A percentile compares a stretch with the other conserved stretches of the same genome.
Conservation (phyloP, 2,329 filamentous ascomycete species). For the Cercospora beticola region DNA sequence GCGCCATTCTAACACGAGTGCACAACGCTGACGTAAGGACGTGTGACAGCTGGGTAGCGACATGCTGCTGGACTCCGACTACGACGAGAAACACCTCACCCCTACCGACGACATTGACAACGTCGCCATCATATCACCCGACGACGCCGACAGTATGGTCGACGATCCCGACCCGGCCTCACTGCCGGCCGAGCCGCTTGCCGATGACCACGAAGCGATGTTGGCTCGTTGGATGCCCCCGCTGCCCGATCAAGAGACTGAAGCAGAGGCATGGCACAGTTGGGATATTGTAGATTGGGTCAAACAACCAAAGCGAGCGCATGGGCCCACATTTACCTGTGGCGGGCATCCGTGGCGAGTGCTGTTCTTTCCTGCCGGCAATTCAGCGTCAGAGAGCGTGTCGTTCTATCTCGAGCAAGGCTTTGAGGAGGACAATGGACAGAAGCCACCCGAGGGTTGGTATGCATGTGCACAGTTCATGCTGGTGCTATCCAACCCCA, state of each 20-base stretch:
- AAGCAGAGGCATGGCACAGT: slow-evolving; percentile 73
- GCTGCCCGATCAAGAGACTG: slow-evolving; percentile 74
- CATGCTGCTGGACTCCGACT: slow-evolving; percentile 63
- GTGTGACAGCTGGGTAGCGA: slow-evolving; percentile 56
- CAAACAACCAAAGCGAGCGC: slow-evolving; percentile 71
- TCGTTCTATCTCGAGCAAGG: slow-evolving; percentile 97
- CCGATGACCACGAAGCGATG: slow-evolving; percentile 75
- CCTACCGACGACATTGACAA: slow-evolving; percentile 37
- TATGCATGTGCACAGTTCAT: slow-evolving; percentile 95
- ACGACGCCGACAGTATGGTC: slow-evolving; percentile 56
- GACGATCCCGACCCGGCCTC: slow-evolving; percentile 46
- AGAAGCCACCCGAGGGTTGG: slow-evolving; percentile 82
- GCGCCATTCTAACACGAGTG: slow-evolving; percentile 14
- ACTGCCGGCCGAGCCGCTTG: slow-evolving; percentile 51
- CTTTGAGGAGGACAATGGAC: slow-evolving; percentile 66
- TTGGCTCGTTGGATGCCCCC: slow-evolving; percentile 74
- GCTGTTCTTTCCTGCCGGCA: slow-evolving; percentile 91
- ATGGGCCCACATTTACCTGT: slow-evolving; percentile 83
- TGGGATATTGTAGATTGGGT: slow-evolving; percentile 90
- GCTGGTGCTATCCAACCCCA: slow-evolving; percentile 89
- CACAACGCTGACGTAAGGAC: slow-evolving; percentile 29
- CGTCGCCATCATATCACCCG: slow-evolving; percentile 61
- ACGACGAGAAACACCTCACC: slow-evolving; percentile 59
- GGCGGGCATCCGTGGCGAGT: slow-evolving; percentile 91
- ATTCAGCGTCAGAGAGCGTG: slow-evolving; percentile 80